Evolutionary conservation across 129 eudicot species (phyloP).

Genomic region (Pulicaria dysenterica): DNA sequence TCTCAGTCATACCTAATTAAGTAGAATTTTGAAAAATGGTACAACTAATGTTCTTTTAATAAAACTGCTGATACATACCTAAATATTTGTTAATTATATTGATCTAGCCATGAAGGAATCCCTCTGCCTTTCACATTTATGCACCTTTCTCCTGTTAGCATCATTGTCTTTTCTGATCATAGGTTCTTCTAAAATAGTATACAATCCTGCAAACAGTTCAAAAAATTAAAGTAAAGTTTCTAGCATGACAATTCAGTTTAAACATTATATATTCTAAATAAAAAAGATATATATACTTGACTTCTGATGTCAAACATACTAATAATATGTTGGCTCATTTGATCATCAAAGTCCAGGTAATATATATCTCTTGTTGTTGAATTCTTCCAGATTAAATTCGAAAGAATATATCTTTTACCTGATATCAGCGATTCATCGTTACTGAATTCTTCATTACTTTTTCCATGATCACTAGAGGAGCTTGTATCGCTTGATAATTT

Average conservation of each 20-base stretch:
- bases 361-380: background rate
- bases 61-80: constrained; percentile 31
- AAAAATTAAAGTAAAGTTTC: background rate
- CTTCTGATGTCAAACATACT: background rate
- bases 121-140: constrained; percentile 40
- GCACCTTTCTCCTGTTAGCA: constrained; percentile 40
- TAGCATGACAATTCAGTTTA: constrained; percentile 13
- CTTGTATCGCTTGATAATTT: constrained; percentile 29
- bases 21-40: constrained; percentile 19
- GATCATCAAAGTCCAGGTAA: background rate
- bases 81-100: constrained; percentile 30
- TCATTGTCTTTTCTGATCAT: constrained; percentile 31
- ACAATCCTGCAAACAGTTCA: constrained; percentile 49
- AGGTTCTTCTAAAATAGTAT: constrained; percentile 66
- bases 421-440: constrained; percentile 35
- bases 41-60: constrained; percentile 13
- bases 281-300: background rate
- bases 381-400: too few relatives aligned
- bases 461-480: constrained; percentile 26
- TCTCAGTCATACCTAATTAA: constrained; percentile 25
- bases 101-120: constrained; percentile 28
- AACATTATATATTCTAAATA: background rate
- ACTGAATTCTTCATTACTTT: constrained; percentile 19
- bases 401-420: constrained; percentile 20
- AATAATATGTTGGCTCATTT: background rate